These are phyloP conservation scores for Monilinia fructigena DNA, from an alignment of 2,329 filamentous ascomycete genomes.

Conservation along the genomic window DNA sequence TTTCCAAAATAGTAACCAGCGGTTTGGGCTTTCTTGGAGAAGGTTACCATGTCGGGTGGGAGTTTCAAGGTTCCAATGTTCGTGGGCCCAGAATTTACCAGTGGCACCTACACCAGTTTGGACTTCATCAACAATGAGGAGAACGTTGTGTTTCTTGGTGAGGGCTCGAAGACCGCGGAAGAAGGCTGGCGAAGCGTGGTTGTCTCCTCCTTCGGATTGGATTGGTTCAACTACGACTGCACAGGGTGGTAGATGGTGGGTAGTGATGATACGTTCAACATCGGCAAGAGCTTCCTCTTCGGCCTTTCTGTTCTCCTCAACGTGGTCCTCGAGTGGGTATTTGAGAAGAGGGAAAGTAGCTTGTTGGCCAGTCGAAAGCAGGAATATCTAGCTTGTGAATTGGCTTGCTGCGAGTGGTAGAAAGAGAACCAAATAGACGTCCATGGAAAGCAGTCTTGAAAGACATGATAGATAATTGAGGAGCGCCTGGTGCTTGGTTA, in stretches of 20 bases:
- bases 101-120: conserved; percentile 84
- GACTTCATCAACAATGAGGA: conserved; percentile 81
- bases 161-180: conserved; percentile 73
- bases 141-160: conserved; percentile 66
- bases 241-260: conserved; percentile 66
- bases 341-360: conserved; percentile 76
- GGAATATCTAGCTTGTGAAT: conserved; percentile 87
- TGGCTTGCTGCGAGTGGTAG: conserved; percentile 76
- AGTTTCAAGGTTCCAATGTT: conserved; percentile 71
- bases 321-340: conserved; percentile 72
- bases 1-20: conserved; percentile 80
- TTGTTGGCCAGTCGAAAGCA: conserved; percentile 81
- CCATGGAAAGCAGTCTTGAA: conserved; percentile 80
- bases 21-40: conserved; percentile 83
- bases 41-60: conserved; percentile 86
- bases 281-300: conserved; percentile 72
- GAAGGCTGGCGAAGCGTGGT: conserved; percentile 76
- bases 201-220: conserved; percentile 81
- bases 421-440: conserved; percentile 74
- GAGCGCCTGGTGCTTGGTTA: conserved; percentile 71
- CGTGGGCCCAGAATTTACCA: conserved; percentile 83
- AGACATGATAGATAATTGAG: conserved; percentile 73
- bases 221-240: conserved; percentile 77
- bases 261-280: conserved; percentile 68
- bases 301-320: conserved; percentile 66